Evolutionary conservation across 257 asterid species (phyloP).

Genomic region (Thymus quinquecostatus): DNA sequence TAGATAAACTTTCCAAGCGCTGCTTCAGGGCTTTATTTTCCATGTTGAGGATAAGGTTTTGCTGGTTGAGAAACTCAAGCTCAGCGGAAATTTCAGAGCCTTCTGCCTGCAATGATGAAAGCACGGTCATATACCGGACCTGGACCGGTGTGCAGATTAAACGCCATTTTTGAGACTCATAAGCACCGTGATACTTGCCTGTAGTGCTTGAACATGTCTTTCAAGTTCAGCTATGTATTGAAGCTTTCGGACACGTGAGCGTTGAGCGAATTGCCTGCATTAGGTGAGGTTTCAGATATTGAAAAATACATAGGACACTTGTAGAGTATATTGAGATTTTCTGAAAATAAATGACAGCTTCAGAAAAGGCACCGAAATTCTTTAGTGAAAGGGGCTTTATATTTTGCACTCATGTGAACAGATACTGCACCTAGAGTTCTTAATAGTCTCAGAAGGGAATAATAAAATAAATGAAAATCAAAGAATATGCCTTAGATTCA

Average conservation of each 20-base stretch:
- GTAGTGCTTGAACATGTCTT: slow-evolving; percentile 86
- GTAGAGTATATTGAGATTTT: not conserved
- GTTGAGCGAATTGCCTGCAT: slow-evolving; percentile 97
- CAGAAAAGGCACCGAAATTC: slow-evolving; percentile 16
- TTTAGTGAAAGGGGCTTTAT: not conserved
- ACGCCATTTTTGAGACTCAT: slow-evolving; percentile 22
- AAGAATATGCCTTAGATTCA: not conserved
- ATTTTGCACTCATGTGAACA: slow-evolving; percentile 4
- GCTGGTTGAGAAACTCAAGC: slow-evolving; percentile 89
- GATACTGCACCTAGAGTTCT: not conserved
- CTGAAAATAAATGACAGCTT: slow-evolving; percentile 5
- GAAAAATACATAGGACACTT: not conserved
- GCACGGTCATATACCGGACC: slow-evolving; percentile 33
- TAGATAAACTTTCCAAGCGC: slow-evolving; percentile 80
- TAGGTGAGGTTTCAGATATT: slow-evolving; percentile 16
- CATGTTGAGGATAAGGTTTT: slow-evolving; percentile 83
- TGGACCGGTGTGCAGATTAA: slow-evolving; percentile 2
- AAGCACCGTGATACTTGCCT: slow-evolving; percentile 60
- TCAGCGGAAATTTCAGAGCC: slow-evolving; percentile 88
- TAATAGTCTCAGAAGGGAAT: not conserved
- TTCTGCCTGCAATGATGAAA: slow-evolving; percentile 64
- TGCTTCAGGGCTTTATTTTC: slow-evolving; percentile 93
- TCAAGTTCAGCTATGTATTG: slow-evolving; percentile 97
- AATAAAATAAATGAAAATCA: not conserved
- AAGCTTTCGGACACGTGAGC: slow-evolving; percentile 93